Conservation (phyloP, 495 filamentous ascomycete species). For the Lophiotrema nucula region DNA sequence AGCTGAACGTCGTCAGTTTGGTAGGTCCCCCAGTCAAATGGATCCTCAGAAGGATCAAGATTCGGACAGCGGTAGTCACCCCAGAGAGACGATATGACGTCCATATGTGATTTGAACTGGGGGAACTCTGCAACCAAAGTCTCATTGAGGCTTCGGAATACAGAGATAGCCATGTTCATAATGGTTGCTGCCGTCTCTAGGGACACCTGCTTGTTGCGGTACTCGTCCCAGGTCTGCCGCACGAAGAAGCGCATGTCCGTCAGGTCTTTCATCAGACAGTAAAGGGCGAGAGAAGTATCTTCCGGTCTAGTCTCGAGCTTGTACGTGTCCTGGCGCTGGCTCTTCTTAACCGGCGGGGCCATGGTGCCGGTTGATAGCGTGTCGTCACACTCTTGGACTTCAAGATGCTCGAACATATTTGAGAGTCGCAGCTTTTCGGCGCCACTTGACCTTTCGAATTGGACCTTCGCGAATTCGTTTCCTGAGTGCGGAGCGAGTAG, state of each 20-base stretch:
- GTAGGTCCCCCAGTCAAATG: no score
- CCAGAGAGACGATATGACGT: no score
- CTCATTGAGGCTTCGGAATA: neutral
- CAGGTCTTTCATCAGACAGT: conserved; percentile 1
- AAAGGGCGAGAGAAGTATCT: conserved; percentile 7
- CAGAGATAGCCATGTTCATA: neutral
- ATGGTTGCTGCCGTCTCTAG: neutral
- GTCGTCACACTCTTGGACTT: neutral
- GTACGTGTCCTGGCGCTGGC: conserved; percentile 1
- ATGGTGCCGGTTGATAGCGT: neutral
- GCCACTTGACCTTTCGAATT: no score
- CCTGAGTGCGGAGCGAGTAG: no score
- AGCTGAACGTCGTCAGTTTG: no score
- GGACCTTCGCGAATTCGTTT: no score
- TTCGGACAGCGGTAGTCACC: no score
- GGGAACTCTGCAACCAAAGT: neutral
- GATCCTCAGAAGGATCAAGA: no score
- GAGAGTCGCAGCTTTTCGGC: no score
- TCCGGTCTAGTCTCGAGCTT: neutral
- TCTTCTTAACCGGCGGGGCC: neutral
- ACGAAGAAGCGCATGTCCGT: conserved; percentile 10
- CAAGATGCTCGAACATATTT: neutral
- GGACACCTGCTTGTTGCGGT: neutral
- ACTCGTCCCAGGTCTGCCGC: conserved; percentile 3
- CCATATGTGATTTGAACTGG: neutral